Percentiles rank a stretch among this genome's conserved stretches.
phyloP scores from a whole-genome alignment of 1,284 basidiomycete genomes.

The Pascua sp. region DNA sequence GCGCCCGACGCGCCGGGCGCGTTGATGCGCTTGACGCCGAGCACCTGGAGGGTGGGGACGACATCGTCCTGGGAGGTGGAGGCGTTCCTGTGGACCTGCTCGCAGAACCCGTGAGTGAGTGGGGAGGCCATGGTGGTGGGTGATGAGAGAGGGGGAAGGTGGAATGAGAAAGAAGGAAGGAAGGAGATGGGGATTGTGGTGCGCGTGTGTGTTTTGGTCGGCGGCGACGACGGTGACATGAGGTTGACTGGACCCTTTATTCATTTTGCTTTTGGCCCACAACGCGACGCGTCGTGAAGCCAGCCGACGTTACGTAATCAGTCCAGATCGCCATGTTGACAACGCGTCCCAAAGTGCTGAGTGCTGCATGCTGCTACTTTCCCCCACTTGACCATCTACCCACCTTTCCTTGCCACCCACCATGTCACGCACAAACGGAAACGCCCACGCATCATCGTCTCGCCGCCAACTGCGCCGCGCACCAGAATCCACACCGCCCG shows the following conservation, averaged over 20 bases:
- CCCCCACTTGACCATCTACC: not conserved
- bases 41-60: slow-evolving; percentile 69
- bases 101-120: slow-evolving; percentile 42
- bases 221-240: too few species aligned
- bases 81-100: slow-evolving; percentile 27
- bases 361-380: not conserved
- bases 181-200: slow-evolving; percentile 2
- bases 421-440: slow-evolving; percentile 8
- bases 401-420: not conserved
- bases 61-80: slow-evolving; percentile 40
- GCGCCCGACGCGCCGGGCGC: slow-evolving; percentile 36
- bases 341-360: not conserved
- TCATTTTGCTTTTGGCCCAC: too few species aligned
- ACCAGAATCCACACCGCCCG: not conserved
- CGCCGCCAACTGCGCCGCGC: not conserved
- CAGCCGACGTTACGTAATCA: not conserved
- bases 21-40: slow-evolving; percentile 73
- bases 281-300: too few species aligned
- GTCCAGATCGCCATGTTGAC: not conserved
- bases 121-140: slow-evolving; percentile 29
- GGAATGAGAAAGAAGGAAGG: not conserved
- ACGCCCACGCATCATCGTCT: slow-evolving; percentile 7
- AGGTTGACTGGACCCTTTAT: too few species aligned
- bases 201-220: not conserved
- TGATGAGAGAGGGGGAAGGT: slow-evolving; percentile 8